Evolutionary conservation across 441 rosid genomes (phyloP), one percentile per base, ranked within the genome.

Genomic region (Gossypium trilobum): DNA sequence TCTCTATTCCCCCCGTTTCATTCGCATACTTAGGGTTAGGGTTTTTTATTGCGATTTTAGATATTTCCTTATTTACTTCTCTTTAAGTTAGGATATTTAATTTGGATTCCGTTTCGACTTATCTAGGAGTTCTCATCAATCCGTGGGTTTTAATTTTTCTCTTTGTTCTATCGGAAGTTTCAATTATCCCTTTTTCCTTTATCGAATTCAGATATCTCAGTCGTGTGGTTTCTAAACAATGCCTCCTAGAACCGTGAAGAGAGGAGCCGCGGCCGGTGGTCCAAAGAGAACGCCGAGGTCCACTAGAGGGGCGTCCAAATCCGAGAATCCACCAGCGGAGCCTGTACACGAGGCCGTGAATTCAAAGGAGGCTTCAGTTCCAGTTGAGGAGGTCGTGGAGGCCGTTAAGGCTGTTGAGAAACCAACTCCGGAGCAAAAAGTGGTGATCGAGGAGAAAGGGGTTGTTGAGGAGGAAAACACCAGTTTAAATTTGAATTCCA

Each of bases 161-260:
- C 8, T 7, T 17, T 4, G 31, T 27, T 27, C 20, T 0, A 5
- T 16, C 5, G 29, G 10, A 8, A 29, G 10, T 55, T 33, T 42
- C 5, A 13, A 62, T 71, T 50, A 31, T 50, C 4, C 16, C 42
- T 29, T 29, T 23, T 23, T 0, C 16, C 51, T 25, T 7, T 0
- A 0, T 4, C 11, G 19, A 58, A 36, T 74, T 46, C 54, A 20
- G 33, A 42, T 42, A 64, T 19, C 13, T 69, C 9, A 22, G 20
- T 44, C 31, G 31, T 57, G 5, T 14, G 8, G 42, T 17, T 33
- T 48, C 20, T 62, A 62, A 68, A 74, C 42, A 27, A 91, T 91
- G 97, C 95, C 95, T 80, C 98, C 98, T 6, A 81, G 90, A 66
- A 73, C 75, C 19, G 87, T 82, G 63, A 92, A 92, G 83, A 86